A percentile compares a stretch with the other conserved stretches of the same genome.
These are phyloP conservation scores for Ceratocystis ficicola DNA, from an alignment of 2,329 filamentous ascomycete genomes.

Conservation along the genomic window DNA sequence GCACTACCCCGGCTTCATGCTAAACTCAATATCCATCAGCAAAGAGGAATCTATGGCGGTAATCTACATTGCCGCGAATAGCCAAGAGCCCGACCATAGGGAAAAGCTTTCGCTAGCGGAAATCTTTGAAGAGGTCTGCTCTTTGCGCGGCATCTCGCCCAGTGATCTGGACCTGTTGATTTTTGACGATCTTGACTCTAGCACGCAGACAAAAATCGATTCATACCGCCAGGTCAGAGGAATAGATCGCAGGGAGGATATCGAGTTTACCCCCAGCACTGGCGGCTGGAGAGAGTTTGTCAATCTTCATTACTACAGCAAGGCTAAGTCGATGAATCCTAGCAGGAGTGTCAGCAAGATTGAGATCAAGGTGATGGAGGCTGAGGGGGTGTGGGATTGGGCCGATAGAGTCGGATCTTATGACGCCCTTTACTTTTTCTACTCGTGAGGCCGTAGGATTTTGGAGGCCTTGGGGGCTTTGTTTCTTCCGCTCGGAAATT, in stretches of 20 bases:
- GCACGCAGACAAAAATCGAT: not conserved
- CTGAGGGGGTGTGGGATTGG: not conserved
- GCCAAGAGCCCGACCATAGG: fast-evolving
- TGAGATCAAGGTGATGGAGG: not conserved
- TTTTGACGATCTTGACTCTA: not conserved
- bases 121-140: not conserved
- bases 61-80: not conserved
- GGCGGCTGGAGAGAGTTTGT: not conserved
- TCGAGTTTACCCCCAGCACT: not conserved
- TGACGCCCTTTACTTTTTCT: not conserved
- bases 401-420: not conserved
- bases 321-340: fast-evolving
- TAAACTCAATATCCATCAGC: not conserved
- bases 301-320: not conserved
- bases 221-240: not conserved
- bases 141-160: fast-evolving
- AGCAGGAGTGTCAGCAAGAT: not conserved
- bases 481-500: no score
- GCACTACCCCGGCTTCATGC: not conserved
- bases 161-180: not conserved
- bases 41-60: not conserved
- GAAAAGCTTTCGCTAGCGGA: not conserved
- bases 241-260: no score
- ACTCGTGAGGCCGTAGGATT: not conserved
- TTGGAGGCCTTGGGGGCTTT: not conserved